phyloP scores from a whole-genome alignment of 2,329 filamentous ascomycete genomes.

The Myriosclerotinia curreyana region DNA sequence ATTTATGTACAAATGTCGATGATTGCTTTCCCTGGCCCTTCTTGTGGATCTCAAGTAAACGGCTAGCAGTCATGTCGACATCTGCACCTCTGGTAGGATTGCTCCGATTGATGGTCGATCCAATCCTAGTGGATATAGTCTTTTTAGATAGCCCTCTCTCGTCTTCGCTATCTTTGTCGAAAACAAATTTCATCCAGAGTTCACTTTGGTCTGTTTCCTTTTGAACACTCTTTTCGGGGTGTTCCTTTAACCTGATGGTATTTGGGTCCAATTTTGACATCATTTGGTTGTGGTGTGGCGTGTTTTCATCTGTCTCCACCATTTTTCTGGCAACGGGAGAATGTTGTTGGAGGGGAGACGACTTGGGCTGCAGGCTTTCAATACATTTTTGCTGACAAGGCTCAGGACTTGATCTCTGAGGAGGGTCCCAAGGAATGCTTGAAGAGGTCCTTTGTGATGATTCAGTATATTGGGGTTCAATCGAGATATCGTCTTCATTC shows the following conservation, averaged over 20 bases:
- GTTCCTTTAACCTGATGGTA: background rate
- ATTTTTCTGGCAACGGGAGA: background rate
- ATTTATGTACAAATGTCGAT: conserved; percentile 15
- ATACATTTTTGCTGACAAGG: background rate
- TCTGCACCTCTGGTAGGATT: background rate
- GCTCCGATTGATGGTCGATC: background rate
- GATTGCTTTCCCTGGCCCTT: background rate
- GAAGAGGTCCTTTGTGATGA: conserved; percentile 7
- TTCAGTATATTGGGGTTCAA: background rate
- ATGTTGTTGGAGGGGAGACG: no score
- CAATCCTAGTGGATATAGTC: background rate
- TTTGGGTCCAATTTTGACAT: background rate
- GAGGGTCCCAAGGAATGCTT: conserved; percentile 15
- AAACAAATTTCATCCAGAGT: conserved; percentile 23
- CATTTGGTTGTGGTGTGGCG: background rate
- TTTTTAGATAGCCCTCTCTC: background rate
- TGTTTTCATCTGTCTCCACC: background rate
- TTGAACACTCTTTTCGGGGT: background rate
- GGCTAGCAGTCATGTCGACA: background rate
- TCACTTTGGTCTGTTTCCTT: conserved; percentile 4
- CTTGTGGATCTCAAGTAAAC: background rate
- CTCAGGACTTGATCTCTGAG: background rate
- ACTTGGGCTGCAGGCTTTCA: no score
- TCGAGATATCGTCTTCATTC: background rate
- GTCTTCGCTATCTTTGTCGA: conserved; percentile 2